Evolutionary conservation across 2,329 filamentous ascomycete genomes (phyloP), one percentile per base, ranked within the genome.

Genomic region (Pseudogymnoascus destructans): DNA sequence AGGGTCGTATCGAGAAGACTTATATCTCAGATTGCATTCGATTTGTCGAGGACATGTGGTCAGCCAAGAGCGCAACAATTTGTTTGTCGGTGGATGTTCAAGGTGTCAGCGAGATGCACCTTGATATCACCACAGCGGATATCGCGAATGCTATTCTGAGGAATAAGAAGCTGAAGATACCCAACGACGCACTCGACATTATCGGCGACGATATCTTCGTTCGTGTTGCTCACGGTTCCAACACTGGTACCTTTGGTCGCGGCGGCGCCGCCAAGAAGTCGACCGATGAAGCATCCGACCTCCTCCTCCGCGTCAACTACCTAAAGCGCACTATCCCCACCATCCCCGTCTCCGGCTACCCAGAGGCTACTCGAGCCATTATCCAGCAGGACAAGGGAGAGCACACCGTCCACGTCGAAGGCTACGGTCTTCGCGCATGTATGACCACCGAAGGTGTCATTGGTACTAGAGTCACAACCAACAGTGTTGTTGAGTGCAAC

Each of bases 361-460:
- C 90, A 0, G 87, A 92, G 61, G 89, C 91, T 3, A 78, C 82
- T 8, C 85, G 93, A 64, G 91, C 90, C 54, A 90, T 97, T 65
- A 93, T 97, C 69, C 86, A 93, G 66, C 90, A 88, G 1, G 83
- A 85, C 55, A 74, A 79, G 2, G 79, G 77, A 27, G 84, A 85
- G 35, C 79, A 85, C 64, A 83, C 80, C 13, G 89, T 92, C 49
- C 77, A 96, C 0, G 93, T 98, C 3, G 93, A 97, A 78, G 93
- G 93, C 1, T 97, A 98, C 71, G 93, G 93, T 0, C 77, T 98
- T 55, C 82, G 82, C 42, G 80, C 82, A 27, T 96, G 91, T 74
- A 95, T 98, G 85, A 95, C 85, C 8, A 98, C 93, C 0, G 87
- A 91, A 62, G 93, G 93, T 62, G 87, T 98, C 4, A 78, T 95